Conservation (phyloP, 2,329 filamentous ascomycete genomes). For the Hysterium pulicare region DNA sequence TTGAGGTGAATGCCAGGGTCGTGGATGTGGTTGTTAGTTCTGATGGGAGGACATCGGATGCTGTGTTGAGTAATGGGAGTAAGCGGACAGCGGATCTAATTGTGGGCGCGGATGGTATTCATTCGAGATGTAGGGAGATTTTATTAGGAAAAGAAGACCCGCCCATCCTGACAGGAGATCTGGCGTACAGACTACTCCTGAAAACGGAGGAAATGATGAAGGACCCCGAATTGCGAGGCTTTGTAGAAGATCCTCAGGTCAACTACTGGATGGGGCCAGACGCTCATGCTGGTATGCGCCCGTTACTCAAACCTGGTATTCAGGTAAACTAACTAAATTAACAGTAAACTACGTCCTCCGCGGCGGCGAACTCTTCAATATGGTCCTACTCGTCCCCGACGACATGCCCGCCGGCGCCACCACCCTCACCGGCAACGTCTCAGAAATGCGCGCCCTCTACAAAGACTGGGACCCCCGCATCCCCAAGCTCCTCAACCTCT, state of each 20-base stretch:
- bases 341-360: conserved; percentile 51
- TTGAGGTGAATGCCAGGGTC: conserved; percentile 47
- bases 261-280: conserved; percentile 54
- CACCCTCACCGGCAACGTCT: conserved; percentile 49
- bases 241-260: conserved; percentile 49
- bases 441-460: conserved; percentile 54
- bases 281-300: conserved; percentile 43
- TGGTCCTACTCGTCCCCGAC: conserved; percentile 51
- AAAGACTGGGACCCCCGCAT: conserved; percentile 56
- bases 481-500: conserved; percentile 55
- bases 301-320: too few species aligned
- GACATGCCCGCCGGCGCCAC: conserved; percentile 46
- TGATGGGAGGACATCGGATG: conserved; percentile 35
- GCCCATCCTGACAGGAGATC: conserved; percentile 49
- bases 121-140: conserved; percentile 44
- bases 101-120: conserved; percentile 49
- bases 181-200: conserved; percentile 50
- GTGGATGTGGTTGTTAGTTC: conserved; percentile 38
- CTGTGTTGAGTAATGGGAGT: conserved; percentile 38
- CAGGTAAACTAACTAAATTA: not conserved
- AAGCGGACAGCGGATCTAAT: conserved; percentile 43
- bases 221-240: conserved; percentile 44
- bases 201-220: conserved; percentile 45
- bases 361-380: conserved; percentile 49
- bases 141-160: conserved; percentile 46